Evolutionary conservation across 371 early-diverging fungal genomes (phyloP).

Genomic region (Mucor velutinosus): DNA sequence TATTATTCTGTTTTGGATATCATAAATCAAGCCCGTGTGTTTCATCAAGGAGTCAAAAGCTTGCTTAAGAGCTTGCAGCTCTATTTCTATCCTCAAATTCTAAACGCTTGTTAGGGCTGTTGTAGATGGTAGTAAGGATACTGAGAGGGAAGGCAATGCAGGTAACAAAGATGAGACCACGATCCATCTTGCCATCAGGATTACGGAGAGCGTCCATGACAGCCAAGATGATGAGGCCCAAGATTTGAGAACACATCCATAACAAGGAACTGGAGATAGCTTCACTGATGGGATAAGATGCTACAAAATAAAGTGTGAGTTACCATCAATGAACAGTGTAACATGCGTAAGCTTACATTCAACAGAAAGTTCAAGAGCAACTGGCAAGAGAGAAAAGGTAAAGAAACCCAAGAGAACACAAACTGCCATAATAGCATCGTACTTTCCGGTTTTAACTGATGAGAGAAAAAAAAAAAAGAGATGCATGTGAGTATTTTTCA

Average conservation of each 20-base stretch:
- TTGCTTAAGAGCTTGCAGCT: neutral
- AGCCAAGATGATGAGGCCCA: conserved; percentile 37
- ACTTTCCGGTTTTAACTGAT: conserved; percentile 36
- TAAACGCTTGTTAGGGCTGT: conserved; percentile 42
- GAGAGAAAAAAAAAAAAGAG: neutral
- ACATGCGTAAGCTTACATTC: conserved; percentile 35
- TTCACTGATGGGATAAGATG: conserved; percentile 47
- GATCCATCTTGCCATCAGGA: conserved; percentile 33
- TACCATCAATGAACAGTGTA: neutral
- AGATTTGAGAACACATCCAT: conserved; percentile 44
- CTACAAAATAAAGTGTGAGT: conserved; percentile 11
- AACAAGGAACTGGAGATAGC: conserved; percentile 44
- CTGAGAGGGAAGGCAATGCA: conserved; percentile 38
- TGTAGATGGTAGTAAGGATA: conserved; percentile 29
- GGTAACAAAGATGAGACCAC: conserved; percentile 34
- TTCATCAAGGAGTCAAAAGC: neutral
- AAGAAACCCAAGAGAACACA: conserved; percentile 43
- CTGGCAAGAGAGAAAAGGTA: conserved; percentile 44
- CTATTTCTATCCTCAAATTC: conserved; percentile 32
- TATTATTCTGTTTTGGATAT: neutral
- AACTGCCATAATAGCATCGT: conserved; percentile 26
- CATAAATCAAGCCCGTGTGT: neutral
- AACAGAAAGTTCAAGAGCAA: conserved; percentile 46
- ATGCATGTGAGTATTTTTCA: neutral
- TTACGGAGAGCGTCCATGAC: conserved; percentile 43